Percentiles rank a stretch among this genome's conserved stretches.
Conservation (phyloP, 1,284 basidiomycete species). For the Cutaneotrichosporon sp. region DNA sequence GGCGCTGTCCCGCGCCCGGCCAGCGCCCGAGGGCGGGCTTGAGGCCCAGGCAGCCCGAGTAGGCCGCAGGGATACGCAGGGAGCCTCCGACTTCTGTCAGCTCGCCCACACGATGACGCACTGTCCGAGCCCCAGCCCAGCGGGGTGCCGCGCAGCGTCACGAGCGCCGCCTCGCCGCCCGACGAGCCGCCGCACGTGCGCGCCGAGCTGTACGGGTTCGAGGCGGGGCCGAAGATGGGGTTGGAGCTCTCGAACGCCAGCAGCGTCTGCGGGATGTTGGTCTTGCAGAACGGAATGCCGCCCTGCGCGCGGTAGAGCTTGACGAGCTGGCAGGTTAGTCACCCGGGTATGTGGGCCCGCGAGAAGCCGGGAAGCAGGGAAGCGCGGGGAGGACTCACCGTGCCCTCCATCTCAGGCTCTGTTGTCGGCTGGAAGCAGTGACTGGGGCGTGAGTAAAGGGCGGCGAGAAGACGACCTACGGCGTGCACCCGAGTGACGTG, state of each 20-base stretch:
- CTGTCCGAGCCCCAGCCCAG: conserved; percentile 79
- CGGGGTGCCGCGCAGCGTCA: conserved; percentile 62
- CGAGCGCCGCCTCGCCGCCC: conserved; percentile 63
- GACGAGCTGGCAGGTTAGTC: conserved; percentile 58
- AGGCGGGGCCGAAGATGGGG: conserved; percentile 73
- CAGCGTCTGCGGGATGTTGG: conserved; percentile 77
- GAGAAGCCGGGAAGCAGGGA: no score
- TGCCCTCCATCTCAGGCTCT: conserved; percentile 61
- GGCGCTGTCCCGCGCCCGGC: conserved; percentile 64
- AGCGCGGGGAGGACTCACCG: conserved; percentile 15
- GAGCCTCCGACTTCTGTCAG: conserved; percentile 57
- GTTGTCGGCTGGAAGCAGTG: conserved; percentile 64
- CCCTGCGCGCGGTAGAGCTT: conserved; percentile 68
- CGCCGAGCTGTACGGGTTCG: conserved; percentile 67
- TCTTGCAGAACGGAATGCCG: conserved; percentile 75
- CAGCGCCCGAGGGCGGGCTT: conserved; percentile 73
- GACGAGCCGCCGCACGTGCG: conserved; percentile 66
- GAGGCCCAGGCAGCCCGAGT: conserved; percentile 76
- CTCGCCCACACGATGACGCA: conserved; percentile 45
- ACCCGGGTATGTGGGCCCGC: conserved; percentile 27
- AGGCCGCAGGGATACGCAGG: conserved; percentile 76
- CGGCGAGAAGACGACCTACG: conserved; percentile 36
- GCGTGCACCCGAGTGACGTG: conserved; percentile 70
- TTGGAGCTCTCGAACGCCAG: conserved; percentile 85
- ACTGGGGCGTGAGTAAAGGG: conserved; percentile 22